Base-by-base conservation (phyloP, 2,329 filamentous ascomycete genomes). In the Pseudopyrenochaeta lycopersici region DNA sequence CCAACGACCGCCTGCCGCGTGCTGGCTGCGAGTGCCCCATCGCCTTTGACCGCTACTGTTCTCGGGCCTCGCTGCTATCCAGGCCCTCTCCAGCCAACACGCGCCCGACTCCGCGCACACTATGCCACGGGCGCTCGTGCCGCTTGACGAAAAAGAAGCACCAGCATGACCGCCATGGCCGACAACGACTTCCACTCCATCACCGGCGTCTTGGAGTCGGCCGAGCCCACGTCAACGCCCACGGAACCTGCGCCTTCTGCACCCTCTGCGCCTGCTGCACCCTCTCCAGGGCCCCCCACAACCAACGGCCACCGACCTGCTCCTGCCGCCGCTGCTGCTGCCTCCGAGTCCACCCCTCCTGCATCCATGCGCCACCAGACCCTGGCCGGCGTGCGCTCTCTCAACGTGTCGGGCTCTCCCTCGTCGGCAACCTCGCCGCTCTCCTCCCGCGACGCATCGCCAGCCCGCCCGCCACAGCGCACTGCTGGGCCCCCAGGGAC, bases 401-500 rank as follows among this genome's bases (percentile, higher is more conserved):
- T 71, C 38, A 68, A 67, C 60, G 56, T 60, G 54, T 69, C 72
- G n/a, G 66, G 54, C 59, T 69, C 70, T 38, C 70, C 76, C 17
- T 79, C 79, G 30, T 68, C 72, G 7, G 66, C 71, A 46, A 71
- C 70, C 49, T 81, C 79, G 56, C 80, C 80, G 32, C 67, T 73
- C 53, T 77, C 79, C 21, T 82, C 80, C 36, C 75, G 80, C 53
- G 81, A 81, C 62, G 73, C 76, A 27, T 82, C 80, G 43, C 80
- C 80, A 6, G 71, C 76, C 29, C 71, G 77, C 41, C 72, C 63
- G 15, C 63, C 65, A 32, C 71, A 70, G 39, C 70, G 66, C 57
- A 62, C 62, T 46, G 45, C 57, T 11, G 56, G 54, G 7, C 49
- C 65, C 30, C 40, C 70, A 41, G 66, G 52, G 7, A 43, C 64